Percentiles rank a stretch among this genome's conserved stretches.
Evolutionary conservation across 2,329 filamentous ascomycete genomes (phyloP).

Genomic region (Colletotrichum scovillei): DNA sequence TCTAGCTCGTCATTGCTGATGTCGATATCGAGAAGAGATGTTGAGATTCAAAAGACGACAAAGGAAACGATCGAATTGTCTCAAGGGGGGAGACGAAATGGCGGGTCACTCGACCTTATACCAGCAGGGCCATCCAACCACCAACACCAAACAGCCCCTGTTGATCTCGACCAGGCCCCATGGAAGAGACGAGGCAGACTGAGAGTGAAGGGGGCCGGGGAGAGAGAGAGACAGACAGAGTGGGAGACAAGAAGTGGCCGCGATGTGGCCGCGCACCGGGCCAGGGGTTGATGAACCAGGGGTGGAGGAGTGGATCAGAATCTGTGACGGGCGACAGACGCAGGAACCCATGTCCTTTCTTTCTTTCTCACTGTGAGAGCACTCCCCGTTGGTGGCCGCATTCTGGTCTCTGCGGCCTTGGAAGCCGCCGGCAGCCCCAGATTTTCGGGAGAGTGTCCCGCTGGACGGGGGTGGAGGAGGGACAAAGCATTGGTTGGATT

Average conservation of each 20-base stretch:
- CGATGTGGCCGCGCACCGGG: slow-evolving; percentile 17
- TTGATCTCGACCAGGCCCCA: background rate
- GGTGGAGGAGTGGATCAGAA: background rate
- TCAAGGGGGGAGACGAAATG: background rate
- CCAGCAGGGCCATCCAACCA: background rate
- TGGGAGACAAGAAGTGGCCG: background rate
- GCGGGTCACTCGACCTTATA: slow-evolving; percentile 26
- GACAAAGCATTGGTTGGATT: background rate
- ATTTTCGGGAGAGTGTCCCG: slow-evolving; percentile 21
- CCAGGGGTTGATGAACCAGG: slow-evolving; percentile 9
- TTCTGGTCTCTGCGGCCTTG: background rate
- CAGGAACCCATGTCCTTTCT: slow-evolving; percentile 4
- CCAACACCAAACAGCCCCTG: background rate
- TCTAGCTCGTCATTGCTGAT: background rate
- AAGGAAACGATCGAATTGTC: background rate
- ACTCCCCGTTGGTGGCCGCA: background rate
- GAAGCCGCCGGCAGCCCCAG: slow-evolving; percentile 6
- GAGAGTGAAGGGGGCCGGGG: background rate
- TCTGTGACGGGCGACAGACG: slow-evolving; percentile 17
- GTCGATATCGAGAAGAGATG: background rate
- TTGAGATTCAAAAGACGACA: background rate
- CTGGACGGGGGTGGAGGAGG: background rate
- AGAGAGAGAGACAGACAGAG: no score
- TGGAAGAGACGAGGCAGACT: background rate
- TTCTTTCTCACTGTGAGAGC: no score